phyloP scores from a whole-genome alignment of 2,329 filamentous ascomycete species.

The Onygenales sp. region DNA sequence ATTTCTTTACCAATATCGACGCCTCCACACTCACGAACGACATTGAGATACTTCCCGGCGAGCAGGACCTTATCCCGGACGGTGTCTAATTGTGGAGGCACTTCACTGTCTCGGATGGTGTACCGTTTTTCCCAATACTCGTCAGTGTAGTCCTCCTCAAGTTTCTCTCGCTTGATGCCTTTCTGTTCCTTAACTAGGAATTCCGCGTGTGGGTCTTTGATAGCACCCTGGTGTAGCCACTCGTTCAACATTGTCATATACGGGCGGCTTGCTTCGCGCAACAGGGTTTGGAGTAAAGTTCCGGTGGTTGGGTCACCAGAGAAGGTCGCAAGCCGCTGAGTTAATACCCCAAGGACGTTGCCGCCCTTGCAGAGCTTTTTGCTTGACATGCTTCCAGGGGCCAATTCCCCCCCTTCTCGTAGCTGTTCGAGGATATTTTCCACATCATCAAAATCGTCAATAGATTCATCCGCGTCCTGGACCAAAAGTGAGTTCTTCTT shows the following conservation, averaged over 20 bases:
- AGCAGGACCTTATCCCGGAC: slow-evolving; percentile 92
- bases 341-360: slow-evolving; percentile 80
- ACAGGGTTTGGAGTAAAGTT: slow-evolving; percentile 66
- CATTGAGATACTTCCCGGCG: slow-evolving; percentile 95
- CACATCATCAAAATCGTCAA: slow-evolving; percentile 71
- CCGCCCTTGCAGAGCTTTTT: slow-evolving; percentile 98
- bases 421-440: slow-evolving; percentile 89
- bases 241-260: slow-evolving; percentile 99
- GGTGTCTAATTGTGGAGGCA: slow-evolving; percentile 81
- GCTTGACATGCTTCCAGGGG: slow-evolving; percentile 65
- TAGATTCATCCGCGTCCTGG: slow-evolving; percentile 56
- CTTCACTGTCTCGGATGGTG: slow-evolving; percentile 81
- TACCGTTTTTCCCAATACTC: slow-evolving; percentile 99
- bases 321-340: slow-evolving; percentile 74
- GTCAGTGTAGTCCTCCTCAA: slow-evolving; percentile 95
- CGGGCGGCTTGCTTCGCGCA: slow-evolving; percentile 81
- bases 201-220: slow-evolving; percentile 86
- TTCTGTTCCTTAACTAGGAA: slow-evolving; percentile 94
- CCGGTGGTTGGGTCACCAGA: slow-evolving; percentile 87
- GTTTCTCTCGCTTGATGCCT: slow-evolving; percentile 79
- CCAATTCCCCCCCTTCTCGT: slow-evolving; percentile 73
- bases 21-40: slow-evolving; percentile 92
- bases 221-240: slow-evolving; percentile 93
- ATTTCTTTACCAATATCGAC: slow-evolving; percentile 87
- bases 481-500: slow-evolving; percentile 82